These are phyloP conservation scores for Penicillium silybi DNA, from an alignment of 495 filamentous ascomycete species.

Conservation along the genomic window DNA sequence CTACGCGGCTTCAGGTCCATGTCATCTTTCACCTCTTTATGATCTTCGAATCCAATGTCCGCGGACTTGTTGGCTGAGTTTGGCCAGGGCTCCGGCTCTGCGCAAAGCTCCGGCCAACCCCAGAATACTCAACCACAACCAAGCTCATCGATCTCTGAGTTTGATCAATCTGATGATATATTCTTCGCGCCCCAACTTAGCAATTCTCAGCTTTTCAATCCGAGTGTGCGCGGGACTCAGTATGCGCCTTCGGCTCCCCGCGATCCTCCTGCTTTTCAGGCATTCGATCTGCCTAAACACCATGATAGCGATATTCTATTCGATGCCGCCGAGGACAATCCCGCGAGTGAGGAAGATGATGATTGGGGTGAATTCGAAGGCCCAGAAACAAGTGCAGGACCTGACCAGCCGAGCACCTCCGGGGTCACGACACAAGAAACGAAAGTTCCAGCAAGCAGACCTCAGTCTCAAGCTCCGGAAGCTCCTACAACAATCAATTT, in stretches of 20 bases:
- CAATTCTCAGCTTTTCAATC: neutral
- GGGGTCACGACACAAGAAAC: conserved; percentile 1
- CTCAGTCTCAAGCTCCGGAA: neutral
- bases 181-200: conserved; percentile 10
- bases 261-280: conserved; percentile 8
- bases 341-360: conserved; percentile 51
- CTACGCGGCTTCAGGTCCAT: neutral
- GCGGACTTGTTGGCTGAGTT: conserved; percentile 73
- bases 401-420: conserved; percentile 42
- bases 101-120: conserved; percentile 11
- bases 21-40: neutral
- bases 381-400: conserved; percentile 47
- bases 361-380: conserved; percentile 76
- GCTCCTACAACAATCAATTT: conserved; percentile 14
- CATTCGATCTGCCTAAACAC: conserved; percentile 19
- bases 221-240: conserved; percentile 3
- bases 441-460: neutral
- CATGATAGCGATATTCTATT: conserved; percentile 38
- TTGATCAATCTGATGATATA: conserved; percentile 24
- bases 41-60: conserved; percentile 54
- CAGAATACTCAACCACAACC: conserved; percentile 10
- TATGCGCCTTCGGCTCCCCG: conserved; percentile 1
- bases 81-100: conserved; percentile 34
- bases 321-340: conserved; percentile 40
- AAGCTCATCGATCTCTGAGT: conserved; percentile 23